Evolutionary conservation across 2,329 filamentous ascomycete species (phyloP).

Genomic region (Aureobasidium sp.): DNA sequence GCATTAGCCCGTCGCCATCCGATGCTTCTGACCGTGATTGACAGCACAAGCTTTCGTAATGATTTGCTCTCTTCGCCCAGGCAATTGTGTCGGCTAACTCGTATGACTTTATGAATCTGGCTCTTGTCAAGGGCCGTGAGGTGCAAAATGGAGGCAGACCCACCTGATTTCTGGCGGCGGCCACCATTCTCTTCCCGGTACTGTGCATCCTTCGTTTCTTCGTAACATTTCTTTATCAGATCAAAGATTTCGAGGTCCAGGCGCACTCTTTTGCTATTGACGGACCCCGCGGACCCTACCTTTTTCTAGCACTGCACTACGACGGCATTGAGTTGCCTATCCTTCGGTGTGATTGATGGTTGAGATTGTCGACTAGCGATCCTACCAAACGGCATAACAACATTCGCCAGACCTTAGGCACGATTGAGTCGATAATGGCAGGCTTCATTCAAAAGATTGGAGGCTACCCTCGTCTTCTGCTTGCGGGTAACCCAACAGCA

Average conservation of each 20-base stretch:
- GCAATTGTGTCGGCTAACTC: neutral
- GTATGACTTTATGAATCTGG: constrained; percentile 8
- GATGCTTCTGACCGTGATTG: neutral
- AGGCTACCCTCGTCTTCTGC: constrained; percentile 29
- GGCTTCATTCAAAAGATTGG: constrained; percentile 24
- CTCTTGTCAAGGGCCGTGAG: neutral
- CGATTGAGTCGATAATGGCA: constrained; percentile 21
- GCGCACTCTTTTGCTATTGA: neutral
- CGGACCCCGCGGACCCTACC: neutral
- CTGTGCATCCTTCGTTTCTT: constrained; percentile 1
- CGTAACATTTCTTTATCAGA: constrained; percentile 2
- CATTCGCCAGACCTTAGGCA: neutral
- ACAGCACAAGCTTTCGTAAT: constrained; percentile 5
- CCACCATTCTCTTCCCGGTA: neutral
- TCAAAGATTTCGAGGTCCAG: neutral
- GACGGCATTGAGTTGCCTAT: neutral
- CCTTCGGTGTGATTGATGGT: neutral
- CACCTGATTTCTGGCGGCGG: neutral
- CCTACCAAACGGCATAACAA: neutral
- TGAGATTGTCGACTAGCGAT: neutral
- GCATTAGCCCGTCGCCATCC: neutral
- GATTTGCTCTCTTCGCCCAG: neutral
- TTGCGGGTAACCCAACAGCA: constrained; percentile 31
- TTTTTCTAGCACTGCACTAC: neutral
- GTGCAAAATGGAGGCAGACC: constrained; percentile 8